Percentiles rank a stretch among this genome's conserved stretches.
These are phyloP conservation scores for Phialophora chinensis DNA, from an alignment of 2,329 filamentous ascomycete species.

Conservation along the genomic window DNA sequence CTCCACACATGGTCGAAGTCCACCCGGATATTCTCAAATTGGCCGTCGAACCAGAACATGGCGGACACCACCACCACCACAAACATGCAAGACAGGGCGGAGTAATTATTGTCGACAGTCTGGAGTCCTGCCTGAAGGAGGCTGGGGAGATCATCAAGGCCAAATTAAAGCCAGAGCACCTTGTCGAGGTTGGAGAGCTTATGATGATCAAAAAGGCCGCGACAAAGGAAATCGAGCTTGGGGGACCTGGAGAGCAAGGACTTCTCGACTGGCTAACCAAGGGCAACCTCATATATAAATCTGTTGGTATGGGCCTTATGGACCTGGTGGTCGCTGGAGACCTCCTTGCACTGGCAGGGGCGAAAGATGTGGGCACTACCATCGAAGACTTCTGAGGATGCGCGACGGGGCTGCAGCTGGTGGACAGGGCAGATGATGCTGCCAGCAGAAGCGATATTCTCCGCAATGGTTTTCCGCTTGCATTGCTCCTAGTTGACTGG, in stretches of 20 bases:
- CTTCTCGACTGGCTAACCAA: conserved; percentile 64
- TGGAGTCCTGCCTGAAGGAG: conserved; percentile 79
- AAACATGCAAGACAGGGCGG: conserved; percentile 63
- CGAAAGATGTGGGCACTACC: conserved; percentile 60
- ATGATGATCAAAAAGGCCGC: conserved; percentile 66
- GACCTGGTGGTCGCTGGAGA: conserved; percentile 68
- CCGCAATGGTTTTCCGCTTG: not conserved
- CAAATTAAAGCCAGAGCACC: conserved; percentile 71
- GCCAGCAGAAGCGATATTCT: not conserved
- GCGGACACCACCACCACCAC: conserved; percentile 49
- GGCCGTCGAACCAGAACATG: conserved; percentile 56
- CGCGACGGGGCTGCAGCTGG: not conserved
- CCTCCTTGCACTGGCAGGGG: conserved; percentile 62
- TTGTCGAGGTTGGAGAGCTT: conserved; percentile 88
- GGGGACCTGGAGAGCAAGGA: conserved; percentile 48
- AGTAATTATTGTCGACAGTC: conserved; percentile 68
- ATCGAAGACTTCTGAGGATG: conserved; percentile 51
- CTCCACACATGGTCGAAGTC: conserved; percentile 79
- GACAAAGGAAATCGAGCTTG: conserved; percentile 43
- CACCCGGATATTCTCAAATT: conserved; percentile 76
- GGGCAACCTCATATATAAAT: conserved; percentile 73
- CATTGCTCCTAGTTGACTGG: not conserved
- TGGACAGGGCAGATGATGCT: not conserved
- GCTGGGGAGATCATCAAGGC: conserved; percentile 87
- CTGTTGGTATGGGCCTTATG: conserved; percentile 71